Conservation (phyloP, 208 protist species). For the Perkinsela sp. region DNA sequence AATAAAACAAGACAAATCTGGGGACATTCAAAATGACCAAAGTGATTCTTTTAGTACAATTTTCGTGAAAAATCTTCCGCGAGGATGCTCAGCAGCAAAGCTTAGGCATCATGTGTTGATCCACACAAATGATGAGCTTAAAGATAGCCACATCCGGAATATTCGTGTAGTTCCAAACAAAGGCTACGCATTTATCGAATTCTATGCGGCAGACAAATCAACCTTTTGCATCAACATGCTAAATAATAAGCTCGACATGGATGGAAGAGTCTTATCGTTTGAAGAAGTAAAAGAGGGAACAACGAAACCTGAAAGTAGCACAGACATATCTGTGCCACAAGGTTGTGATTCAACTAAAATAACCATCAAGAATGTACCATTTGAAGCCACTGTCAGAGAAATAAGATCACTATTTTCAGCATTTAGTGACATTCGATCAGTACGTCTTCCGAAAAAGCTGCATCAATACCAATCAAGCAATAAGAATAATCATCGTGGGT, state of each 20-base stretch:
- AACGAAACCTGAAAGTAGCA: neutral
- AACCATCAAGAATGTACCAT: slow-evolving; percentile 89
- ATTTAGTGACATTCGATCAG: slow-evolving; percentile 74
- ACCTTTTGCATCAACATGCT: neutral
- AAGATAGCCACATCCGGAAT: slow-evolving; percentile 65
- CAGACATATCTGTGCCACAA: slow-evolving; percentile 11
- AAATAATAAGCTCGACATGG: neutral
- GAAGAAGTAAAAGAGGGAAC: slow-evolving; percentile 7
- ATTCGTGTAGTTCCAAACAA: slow-evolving; percentile 32
- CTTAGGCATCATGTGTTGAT: slow-evolving; percentile 20
- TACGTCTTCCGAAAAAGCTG: slow-evolving; percentile 81
- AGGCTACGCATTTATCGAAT: slow-evolving; percentile 82
- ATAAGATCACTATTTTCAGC: slow-evolving; percentile 78
- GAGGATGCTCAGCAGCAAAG: slow-evolving; percentile 30
- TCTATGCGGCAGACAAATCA: slow-evolving; percentile 19
- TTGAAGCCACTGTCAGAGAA: slow-evolving; percentile 84
- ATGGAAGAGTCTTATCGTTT: neutral
- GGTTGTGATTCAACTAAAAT: slow-evolving; percentile 67
- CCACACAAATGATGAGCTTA: slow-evolving; percentile 56
- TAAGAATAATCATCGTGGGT: slow-evolving; percentile 74
- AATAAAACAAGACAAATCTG: slow-evolving; percentile 2
- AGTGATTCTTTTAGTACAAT: slow-evolving; percentile 11
- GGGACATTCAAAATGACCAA: neutral
- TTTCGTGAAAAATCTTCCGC: slow-evolving; percentile 60
- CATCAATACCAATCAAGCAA: slow-evolving; percentile 33